These are phyloP conservation scores for Neospora caninum DNA, from an alignment of 169 alveolate genomes.

Conservation along the genomic window DNA sequence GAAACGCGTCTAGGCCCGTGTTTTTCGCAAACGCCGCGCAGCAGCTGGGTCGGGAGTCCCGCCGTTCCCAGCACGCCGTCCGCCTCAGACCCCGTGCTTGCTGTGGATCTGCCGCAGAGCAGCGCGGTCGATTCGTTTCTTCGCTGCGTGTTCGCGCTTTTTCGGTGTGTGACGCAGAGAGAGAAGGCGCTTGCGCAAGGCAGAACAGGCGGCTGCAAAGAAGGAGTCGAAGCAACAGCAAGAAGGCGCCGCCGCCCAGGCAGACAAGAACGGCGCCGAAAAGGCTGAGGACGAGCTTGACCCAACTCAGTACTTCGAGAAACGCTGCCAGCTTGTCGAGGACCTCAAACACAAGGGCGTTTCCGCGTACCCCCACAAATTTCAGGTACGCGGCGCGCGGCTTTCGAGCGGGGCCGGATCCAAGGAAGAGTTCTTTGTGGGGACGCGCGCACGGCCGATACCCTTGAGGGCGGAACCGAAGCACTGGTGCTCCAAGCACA, in stretches of 20 bases:
- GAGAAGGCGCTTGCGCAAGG: constrained; percentile 31
- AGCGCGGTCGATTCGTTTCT: no score
- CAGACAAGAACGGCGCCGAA: background rate
- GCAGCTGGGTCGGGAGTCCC: no score
- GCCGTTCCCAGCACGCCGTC: no score
- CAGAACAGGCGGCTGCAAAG: constrained; percentile 40
- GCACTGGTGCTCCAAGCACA: no score
- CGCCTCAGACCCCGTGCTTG: no score
- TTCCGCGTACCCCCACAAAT: constrained; percentile 92
- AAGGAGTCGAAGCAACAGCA: constrained; percentile 36
- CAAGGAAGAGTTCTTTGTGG: background rate
- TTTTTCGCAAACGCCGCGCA: background rate
- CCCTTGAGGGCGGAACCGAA: no score
- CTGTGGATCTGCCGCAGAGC: no score
- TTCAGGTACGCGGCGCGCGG: constrained; percentile 76
- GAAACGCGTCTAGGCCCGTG: background rate
- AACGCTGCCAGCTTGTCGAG: constrained; percentile 68
- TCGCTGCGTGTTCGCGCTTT: no score
- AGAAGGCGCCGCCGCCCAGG: background rate
- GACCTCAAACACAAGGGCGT: constrained; percentile 72
- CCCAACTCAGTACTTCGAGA: constrained; percentile 76
- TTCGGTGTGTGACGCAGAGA: background rate
- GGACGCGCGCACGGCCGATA: no score
- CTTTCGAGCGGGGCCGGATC: background rate
- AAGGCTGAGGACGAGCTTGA: constrained; percentile 73